A percentile compares a stretch with the other conserved stretches of the same genome.
Evolutionary conservation across 2,329 filamentous ascomycete genomes (phyloP).

Genomic region (Tolypocladium cylindrosporum): DNA sequence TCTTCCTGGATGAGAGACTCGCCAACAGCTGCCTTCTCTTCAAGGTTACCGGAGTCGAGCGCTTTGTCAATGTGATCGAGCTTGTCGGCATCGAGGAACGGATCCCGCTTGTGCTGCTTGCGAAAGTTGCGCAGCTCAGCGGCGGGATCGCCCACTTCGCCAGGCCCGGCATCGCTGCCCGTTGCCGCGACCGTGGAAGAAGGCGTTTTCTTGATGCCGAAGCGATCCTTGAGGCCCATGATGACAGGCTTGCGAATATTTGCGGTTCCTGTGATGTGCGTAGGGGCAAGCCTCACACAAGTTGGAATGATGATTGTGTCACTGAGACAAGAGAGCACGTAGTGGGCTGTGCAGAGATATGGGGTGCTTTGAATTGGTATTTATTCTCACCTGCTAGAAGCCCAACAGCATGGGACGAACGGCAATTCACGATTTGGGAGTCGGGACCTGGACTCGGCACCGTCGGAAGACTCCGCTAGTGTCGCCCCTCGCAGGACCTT

Average conservation of each 20-base stretch:
- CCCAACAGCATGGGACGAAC: no score
- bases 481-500: neutral
- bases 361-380: neutral
- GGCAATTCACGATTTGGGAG: no score
- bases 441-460: neutral
- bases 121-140: constrained; percentile 30
- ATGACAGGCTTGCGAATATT: neutral
- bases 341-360: neutral
- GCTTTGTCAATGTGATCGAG: constrained; percentile 39
- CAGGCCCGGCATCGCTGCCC: constrained; percentile 3
- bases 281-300: no score
- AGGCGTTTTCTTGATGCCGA: constrained; percentile 7
- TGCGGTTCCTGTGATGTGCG: neutral
- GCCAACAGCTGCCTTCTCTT: constrained; percentile 34
- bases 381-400: neutral
- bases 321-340: neutral
- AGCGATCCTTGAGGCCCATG: constrained; percentile 12
- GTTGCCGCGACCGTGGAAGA: constrained; percentile 7
- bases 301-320: no score
- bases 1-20: constrained; percentile 39
- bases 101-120: constrained; percentile 44
- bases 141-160: constrained; percentile 7
- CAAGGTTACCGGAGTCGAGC: constrained; percentile 30
- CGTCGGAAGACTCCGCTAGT: neutral
- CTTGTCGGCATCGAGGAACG: constrained; percentile 43